These are phyloP conservation scores for Schwanniomyces pseudopolymorphus DNA, from an alignment of 805 yeast species.

Conservation along the genomic window DNA sequence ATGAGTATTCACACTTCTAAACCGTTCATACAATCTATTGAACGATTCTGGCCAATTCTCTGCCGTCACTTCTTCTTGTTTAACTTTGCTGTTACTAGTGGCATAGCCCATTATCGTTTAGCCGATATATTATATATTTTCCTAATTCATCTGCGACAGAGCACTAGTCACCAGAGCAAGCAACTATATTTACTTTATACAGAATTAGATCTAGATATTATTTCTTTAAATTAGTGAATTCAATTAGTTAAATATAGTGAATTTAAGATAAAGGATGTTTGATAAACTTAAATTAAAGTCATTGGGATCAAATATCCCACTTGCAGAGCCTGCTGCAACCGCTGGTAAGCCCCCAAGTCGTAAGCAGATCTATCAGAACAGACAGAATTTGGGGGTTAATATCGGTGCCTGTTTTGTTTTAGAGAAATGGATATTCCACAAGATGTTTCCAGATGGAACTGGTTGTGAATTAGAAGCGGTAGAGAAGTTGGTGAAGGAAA, in stretches of 20 bases:
- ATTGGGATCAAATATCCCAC: constrained; percentile 19
- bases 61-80: neutral
- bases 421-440: constrained; percentile 76
- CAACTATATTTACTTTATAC: neutral
- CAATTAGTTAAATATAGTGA: neutral
- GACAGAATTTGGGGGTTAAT: constrained; percentile 80
- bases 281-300: constrained; percentile 33
- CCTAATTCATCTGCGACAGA: neutral
- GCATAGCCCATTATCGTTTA: neutral
- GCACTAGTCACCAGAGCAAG: neutral
- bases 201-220: neutral
- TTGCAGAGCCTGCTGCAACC: constrained; percentile 27
- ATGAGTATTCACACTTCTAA: constrained; percentile 35
- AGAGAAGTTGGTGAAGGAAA: constrained; percentile 41
- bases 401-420: constrained; percentile 78
- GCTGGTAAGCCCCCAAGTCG: constrained; percentile 32
- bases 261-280: constrained; percentile 17
- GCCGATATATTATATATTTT: neutral
- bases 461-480: constrained; percentile 76
- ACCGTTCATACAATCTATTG: constrained; percentile 15
- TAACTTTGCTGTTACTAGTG: neutral
- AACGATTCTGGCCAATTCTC: constrained; percentile 9
- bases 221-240: neutral
- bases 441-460: constrained; percentile 58
- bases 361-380: constrained; percentile 53